Evolutionary conservation across 306 rosid species (phyloP).

Genomic region (Prunus dulcis): DNA sequence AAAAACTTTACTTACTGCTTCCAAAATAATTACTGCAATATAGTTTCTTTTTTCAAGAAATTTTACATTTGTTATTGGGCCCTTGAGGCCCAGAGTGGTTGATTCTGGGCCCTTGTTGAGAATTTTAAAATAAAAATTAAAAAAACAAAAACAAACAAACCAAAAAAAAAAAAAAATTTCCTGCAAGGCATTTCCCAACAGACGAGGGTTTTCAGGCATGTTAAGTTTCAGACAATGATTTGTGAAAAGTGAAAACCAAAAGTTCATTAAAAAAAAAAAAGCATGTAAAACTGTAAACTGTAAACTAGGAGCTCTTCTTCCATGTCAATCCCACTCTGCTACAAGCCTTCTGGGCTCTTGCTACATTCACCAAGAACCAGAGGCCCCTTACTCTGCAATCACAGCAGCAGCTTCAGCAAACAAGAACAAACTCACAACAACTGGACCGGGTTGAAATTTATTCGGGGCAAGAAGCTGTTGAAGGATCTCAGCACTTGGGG

Average conservation of each 20-base stretch:
- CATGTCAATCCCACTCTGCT: background rate
- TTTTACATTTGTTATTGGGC: too few relatives aligned
- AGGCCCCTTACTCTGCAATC: background rate
- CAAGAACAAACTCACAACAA: constrained; percentile 1
- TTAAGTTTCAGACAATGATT: too few relatives aligned
- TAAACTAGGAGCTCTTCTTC: background rate
- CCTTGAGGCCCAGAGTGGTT: background rate
- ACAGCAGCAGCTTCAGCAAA: constrained; percentile 9
- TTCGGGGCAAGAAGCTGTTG: constrained; percentile 25
- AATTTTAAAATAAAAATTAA: too few relatives aligned
- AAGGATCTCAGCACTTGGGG: constrained; percentile 38
- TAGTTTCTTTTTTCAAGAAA: too few relatives aligned
- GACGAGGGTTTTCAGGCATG: too few relatives aligned
- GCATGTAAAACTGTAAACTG: background rate
- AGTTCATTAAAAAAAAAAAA: background rate
- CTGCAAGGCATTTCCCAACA: background rate
- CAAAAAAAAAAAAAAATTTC: too few relatives aligned
- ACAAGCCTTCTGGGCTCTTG: background rate
- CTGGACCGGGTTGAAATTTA: constrained; percentile 5
- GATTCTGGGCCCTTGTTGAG: background rate
- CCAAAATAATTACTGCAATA: too few relatives aligned
- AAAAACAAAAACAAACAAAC: too few relatives aligned
- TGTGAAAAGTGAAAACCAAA: background rate
- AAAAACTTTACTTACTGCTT: too few relatives aligned
- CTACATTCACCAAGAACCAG: constrained; percentile 8